Conservation (phyloP, 768 basidiomycete species). For the Ramaria rubella region DNA sequence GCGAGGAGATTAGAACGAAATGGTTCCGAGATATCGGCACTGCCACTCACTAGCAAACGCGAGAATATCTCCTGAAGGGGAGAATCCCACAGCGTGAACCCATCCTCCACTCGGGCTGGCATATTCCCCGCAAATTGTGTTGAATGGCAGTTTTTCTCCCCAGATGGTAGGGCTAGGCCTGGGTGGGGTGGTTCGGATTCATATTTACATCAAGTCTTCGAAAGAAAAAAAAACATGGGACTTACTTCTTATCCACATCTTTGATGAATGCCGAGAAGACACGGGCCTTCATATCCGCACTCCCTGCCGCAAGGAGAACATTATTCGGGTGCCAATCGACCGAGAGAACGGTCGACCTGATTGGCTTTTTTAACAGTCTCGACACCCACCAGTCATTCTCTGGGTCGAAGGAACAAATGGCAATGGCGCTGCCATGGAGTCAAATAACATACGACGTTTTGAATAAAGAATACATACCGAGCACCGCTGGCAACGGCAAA, state of each 20-base stretch:
- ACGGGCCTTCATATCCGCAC: slow-evolving; percentile 94
- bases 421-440: slow-evolving; percentile 63
- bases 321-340: slow-evolving; percentile 99
- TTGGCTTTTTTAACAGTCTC: slow-evolving; percentile 94
- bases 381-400: slow-evolving; percentile 99
- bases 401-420: slow-evolving; percentile 92
- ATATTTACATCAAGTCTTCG: background rate
- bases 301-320: slow-evolving; percentile 93
- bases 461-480: slow-evolving; percentile 41
- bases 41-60: slow-evolving; percentile 83
- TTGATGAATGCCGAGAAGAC: slow-evolving; percentile 99
- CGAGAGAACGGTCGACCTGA: slow-evolving; percentile 87
- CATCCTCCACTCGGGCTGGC: slow-evolving; percentile 86
- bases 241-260: slow-evolving; percentile 88
- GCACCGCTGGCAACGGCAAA: slow-evolving; percentile 98
- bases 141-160: slow-evolving; percentile 98
- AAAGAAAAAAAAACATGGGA: slow-evolving; percentile 1
- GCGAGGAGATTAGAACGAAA: slow-evolving; percentile 9
- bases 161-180: slow-evolving; percentile 88
- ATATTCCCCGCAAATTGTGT: slow-evolving; percentile 95
- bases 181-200: slow-evolving; percentile 1
- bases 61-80: slow-evolving; percentile 89
- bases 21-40: slow-evolving; percentile 1
- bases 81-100: slow-evolving; percentile 95
- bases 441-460: background rate